Percentiles rank a stretch among this genome's conserved stretches.
Conservation (phyloP, 1,284 basidiomycete species). For the Wallemia ichthyophaga region DNA sequence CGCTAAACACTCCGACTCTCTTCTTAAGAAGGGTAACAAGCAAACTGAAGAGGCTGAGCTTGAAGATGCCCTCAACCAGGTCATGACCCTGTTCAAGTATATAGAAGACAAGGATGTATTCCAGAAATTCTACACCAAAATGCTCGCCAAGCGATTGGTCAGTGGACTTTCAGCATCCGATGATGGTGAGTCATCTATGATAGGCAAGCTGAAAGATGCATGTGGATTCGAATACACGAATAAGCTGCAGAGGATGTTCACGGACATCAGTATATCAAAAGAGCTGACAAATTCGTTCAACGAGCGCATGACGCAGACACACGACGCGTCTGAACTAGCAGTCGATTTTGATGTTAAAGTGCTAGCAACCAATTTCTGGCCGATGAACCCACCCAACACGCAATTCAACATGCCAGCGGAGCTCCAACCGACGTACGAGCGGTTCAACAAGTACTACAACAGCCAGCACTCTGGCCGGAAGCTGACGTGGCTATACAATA, state of each 20-base stretch:
- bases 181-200: constrained; percentile 93
- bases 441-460: constrained; percentile 79
- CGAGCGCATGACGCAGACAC: constrained; percentile 62
- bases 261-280: constrained; percentile 82
- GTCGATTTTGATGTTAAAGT: constrained; percentile 83
- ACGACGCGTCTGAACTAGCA: constrained; percentile 27
- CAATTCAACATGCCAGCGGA: constrained; percentile 73
- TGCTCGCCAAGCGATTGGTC: constrained; percentile 80
- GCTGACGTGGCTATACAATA: constrained; percentile 91
- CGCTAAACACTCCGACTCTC: constrained; percentile 70
- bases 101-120: constrained; percentile 99
- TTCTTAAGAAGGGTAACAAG: constrained; percentile 88
- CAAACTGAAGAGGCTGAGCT: constrained; percentile 60
- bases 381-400: constrained; percentile 47
- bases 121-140: constrained; percentile 95
- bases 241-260: constrained; percentile 96
- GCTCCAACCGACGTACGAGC: constrained; percentile 57
- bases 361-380: constrained; percentile 89
- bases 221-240: constrained; percentile 97
- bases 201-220: constrained; percentile 88
- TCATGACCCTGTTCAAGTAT: constrained; percentile 96
- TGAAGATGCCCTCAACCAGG: constrained; percentile 64
- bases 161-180: constrained; percentile 78
- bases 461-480: constrained; percentile 83
- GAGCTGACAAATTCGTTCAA: constrained; percentile 92